Evolutionary conservation across 2,329 filamentous ascomycete species (phyloP).

Genomic region (Cercospora janseana): DNA sequence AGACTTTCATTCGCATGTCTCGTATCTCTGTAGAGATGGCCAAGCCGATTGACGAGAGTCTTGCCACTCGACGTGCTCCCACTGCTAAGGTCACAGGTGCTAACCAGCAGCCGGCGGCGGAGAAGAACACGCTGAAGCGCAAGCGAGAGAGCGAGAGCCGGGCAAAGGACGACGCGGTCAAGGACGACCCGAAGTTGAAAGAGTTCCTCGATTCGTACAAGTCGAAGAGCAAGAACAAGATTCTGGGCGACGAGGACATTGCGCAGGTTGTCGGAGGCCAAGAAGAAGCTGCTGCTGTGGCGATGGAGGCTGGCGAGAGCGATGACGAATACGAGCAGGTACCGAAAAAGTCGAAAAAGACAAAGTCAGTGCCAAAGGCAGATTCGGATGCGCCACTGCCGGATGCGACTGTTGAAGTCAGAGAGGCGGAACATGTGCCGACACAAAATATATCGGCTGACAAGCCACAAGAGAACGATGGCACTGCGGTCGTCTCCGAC

Average conservation of each 20-base stretch:
- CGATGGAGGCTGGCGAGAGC: constrained; percentile 53
- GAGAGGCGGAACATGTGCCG: constrained; percentile 23
- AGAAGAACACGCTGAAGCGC: constrained; percentile 58
- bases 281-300: constrained; percentile 24
- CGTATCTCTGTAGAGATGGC: constrained; percentile 88
- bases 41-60: constrained; percentile 61
- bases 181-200: constrained; percentile 71
- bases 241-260: constrained; percentile 57
- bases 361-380: constrained; percentile 16
- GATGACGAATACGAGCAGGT: constrained; percentile 69
- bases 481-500: constrained; percentile 60
- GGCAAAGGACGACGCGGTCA: constrained; percentile 42
- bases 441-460: neutral
- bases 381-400: neutral
- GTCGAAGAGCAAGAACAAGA: constrained; percentile 46
- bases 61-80: constrained; percentile 11
- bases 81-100: constrained; percentile 27
- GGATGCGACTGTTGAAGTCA: neutral
- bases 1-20: constrained; percentile 91
- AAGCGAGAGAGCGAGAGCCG: constrained; percentile 57
- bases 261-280: neutral
- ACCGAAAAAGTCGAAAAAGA: constrained; percentile 46
- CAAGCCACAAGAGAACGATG: neutral
- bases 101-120: constrained; percentile 4
- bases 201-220: constrained; percentile 87